phyloP scores from a whole-genome alignment of 179 eudicot species.

The Camellia oleifera region DNA sequence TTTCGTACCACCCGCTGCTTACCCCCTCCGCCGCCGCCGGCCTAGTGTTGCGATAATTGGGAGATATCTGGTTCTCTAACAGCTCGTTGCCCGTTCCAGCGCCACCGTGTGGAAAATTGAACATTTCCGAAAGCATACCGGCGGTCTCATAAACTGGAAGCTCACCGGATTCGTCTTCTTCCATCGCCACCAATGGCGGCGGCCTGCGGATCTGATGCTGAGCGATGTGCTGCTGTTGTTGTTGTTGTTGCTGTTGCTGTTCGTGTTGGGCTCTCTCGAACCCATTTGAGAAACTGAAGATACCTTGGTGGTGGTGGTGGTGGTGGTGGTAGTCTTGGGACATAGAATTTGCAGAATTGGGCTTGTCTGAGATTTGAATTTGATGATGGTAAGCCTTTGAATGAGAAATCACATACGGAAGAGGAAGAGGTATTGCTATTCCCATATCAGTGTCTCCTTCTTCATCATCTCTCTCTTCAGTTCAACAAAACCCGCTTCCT shows the following conservation, averaged over 20 bases:
- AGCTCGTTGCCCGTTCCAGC: constrained; percentile 38
- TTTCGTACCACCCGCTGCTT: constrained; percentile 28
- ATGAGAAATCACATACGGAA: constrained; percentile 4
- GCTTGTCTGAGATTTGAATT: constrained; percentile 2
- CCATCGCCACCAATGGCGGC: constrained; percentile 25
- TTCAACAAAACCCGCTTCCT: background rate
- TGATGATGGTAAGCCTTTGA: constrained; percentile 10
- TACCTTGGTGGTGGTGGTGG: constrained; percentile 42
- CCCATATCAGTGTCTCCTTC: constrained; percentile 35
- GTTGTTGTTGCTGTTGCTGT: constrained; percentile 12
- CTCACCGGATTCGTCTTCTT: constrained; percentile 26
- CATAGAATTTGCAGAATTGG: constrained; percentile 49
- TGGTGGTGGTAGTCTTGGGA: constrained; percentile 42
- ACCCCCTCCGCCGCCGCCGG: constrained; percentile 1
- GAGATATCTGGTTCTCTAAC: constrained; percentile 38
- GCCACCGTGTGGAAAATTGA: constrained; percentile 56
- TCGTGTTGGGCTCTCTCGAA: constrained; percentile 42
- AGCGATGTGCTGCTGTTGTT: constrained; percentile 27
- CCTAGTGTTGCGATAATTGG: constrained; percentile 18
- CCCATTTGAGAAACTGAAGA: constrained; percentile 63
- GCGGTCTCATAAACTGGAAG: constrained; percentile 47
- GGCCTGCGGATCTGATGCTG: constrained; percentile 43
- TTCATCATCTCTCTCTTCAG: constrained; percentile 13
- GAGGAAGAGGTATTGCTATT: constrained; percentile 25
- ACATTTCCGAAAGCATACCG: constrained; percentile 93